A percentile compares a stretch with the other conserved stretches of the same genome.
phyloP scores from a whole-genome alignment of 179 eudicot genomes.

The Heliamphora pulchella region DNA sequence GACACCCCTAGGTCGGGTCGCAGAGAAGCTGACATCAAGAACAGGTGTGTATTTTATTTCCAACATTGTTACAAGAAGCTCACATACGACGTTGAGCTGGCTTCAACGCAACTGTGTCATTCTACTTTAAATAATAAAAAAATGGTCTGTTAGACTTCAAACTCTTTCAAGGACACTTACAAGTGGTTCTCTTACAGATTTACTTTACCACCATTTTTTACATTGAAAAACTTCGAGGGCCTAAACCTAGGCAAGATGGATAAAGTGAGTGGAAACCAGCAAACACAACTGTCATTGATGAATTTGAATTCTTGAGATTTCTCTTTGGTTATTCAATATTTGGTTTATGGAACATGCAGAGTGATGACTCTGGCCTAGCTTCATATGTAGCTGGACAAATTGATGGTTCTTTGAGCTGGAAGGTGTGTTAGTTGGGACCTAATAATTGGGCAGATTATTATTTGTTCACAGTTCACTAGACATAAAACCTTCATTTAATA shows the following conservation, averaged over 20 bases:
- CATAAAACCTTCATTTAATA: neutral
- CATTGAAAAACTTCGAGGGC: slow-evolving; percentile 90
- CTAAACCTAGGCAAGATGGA: slow-evolving; percentile 78
- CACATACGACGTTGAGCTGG: neutral
- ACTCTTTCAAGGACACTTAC: neutral
- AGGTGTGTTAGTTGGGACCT: slow-evolving; percentile 34
- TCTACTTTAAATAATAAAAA: neutral
- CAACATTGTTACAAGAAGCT: neutral
- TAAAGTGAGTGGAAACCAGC: slow-evolving; percentile 36
- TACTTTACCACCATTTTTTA: slow-evolving; percentile 63
- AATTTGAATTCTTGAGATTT: neutral
- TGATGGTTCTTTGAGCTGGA: slow-evolving; percentile 86
- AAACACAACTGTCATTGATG: neutral
- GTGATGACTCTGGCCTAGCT: slow-evolving; percentile 77
- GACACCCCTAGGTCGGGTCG: slow-evolving; percentile 97
- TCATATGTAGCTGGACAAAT: slow-evolving; percentile 82
- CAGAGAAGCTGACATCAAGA: slow-evolving; percentile 95
- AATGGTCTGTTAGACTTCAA: neutral
- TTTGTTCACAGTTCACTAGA: neutral
- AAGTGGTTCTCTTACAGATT: slow-evolving; percentile 42
- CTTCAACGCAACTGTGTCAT: neutral
- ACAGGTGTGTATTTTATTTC: slow-evolving; percentile 46
- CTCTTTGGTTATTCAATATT: neutral
- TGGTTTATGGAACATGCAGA: slow-evolving; percentile 36
- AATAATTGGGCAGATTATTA: neutral